Conservation (phyloP, 371 early-diverging fungal genomes). For the Haplosporangium sp. region DNA sequence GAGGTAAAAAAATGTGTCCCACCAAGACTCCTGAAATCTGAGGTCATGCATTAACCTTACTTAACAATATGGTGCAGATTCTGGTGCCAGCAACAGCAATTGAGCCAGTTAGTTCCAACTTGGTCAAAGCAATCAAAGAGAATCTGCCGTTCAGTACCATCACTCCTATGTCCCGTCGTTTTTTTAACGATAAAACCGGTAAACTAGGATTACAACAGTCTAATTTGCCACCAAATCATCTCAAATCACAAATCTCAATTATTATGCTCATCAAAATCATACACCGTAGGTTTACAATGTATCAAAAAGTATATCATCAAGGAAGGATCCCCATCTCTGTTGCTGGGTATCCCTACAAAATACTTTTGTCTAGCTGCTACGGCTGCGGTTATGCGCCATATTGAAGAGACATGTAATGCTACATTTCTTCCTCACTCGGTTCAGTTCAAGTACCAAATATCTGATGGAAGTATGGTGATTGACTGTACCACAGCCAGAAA, state of each 20-base stretch:
- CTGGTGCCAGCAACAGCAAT: conserved; percentile 59
- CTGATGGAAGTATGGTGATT: conserved; percentile 73
- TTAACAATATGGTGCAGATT: conserved; percentile 33
- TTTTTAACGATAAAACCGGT: conserved; percentile 73
- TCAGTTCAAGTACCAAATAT: conserved; percentile 71
- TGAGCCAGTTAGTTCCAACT: conserved; percentile 59
- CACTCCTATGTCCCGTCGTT: conserved; percentile 63
- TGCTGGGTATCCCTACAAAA: conserved; percentile 62
- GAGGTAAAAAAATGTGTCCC: conserved; percentile 57
- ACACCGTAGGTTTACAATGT: conserved; percentile 58
- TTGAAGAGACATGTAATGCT: conserved; percentile 63
- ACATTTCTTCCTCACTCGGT: conserved; percentile 68
- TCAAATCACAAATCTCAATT: not conserved
- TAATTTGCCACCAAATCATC: conserved; percentile 2
- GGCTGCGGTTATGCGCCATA: conserved; percentile 58
- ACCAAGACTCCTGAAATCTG: not conserved
- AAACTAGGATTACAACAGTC: not conserved
- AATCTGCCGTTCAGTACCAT: conserved; percentile 59
- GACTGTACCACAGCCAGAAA: conserved; percentile 69
- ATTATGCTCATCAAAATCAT: not conserved
- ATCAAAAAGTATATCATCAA: conserved; percentile 63
- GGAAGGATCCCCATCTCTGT: conserved; percentile 57
- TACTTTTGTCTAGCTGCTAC: conserved; percentile 57
- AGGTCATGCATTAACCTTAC: not conserved
- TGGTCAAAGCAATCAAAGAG: conserved; percentile 63